Evolutionary conservation across 2,329 filamentous ascomycete genomes (phyloP).

Genomic region (Fusarium miscanthi): DNA sequence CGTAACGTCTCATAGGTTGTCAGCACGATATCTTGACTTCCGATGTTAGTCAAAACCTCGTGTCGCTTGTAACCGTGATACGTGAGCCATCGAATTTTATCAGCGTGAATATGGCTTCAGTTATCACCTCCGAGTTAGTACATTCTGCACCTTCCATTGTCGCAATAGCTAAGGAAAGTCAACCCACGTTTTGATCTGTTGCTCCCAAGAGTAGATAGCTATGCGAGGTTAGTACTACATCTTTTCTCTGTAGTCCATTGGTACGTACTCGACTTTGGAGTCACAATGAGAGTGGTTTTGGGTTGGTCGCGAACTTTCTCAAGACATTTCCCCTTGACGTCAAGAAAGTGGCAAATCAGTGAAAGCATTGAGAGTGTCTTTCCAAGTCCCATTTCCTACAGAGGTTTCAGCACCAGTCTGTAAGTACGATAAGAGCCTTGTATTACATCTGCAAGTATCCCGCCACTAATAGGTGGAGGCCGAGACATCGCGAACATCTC

Average conservation of each 20-base stretch:
- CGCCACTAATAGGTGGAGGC: constrained; percentile 31
- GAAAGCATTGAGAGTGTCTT: not conserved
- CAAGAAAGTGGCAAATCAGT: constrained; percentile 1
- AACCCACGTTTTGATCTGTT: not conserved
- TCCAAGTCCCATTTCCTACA: not conserved
- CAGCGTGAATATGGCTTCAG: not conserved
- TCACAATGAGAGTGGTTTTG: not conserved
- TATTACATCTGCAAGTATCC: constrained; percentile 48
- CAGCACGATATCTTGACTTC: not conserved
- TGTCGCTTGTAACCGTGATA: not conserved
- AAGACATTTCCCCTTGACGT: not conserved
- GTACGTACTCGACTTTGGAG: constrained; percentile 1
- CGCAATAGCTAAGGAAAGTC: not conserved
- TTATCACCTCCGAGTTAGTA: not conserved
- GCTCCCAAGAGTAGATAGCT: not conserved
- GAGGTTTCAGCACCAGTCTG: not conserved
- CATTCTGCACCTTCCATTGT: fast-evolving
- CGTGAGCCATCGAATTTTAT: not conserved
- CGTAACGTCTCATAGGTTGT: constrained; percentile 1
- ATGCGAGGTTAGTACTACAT: not conserved
- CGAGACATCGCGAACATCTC: not conserved
- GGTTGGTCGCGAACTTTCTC: not conserved
- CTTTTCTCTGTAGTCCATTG: not conserved
- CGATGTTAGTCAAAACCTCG: not conserved
- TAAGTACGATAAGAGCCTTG: not conserved